These are phyloP conservation scores for Colletotrichum scovillei DNA, from an alignment of 2,329 filamentous ascomycete genomes.

Conservation along the genomic window DNA sequence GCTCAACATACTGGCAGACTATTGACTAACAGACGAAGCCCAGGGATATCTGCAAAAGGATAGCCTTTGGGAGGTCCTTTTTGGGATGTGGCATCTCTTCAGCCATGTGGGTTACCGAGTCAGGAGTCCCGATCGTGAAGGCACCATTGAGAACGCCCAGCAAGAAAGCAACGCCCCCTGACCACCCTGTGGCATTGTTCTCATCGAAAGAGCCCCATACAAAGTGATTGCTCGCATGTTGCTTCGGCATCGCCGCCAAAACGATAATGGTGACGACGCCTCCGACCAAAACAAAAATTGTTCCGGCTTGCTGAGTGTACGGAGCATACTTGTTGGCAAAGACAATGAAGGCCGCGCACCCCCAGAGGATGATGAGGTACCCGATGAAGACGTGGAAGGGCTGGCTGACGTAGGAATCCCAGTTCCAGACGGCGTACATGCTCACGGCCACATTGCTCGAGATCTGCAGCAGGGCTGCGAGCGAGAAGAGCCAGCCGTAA, in stretches of 20 bases:
- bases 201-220: conserved; percentile 63
- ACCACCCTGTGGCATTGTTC: conserved; percentile 64
- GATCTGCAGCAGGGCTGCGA: conserved; percentile 69
- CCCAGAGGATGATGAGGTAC: conserved; percentile 67
- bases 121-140: conserved; percentile 74
- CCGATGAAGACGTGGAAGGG: conserved; percentile 71
- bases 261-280: conserved; percentile 66
- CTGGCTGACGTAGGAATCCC: conserved; percentile 58
- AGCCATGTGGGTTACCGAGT: conserved; percentile 71
- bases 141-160: conserved; percentile 75
- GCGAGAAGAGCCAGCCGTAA: conserved; percentile 71
- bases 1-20: conserved; percentile 50
- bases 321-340: conserved; percentile 68
- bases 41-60: conserved; percentile 60
- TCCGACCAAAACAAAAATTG: conserved; percentile 66
- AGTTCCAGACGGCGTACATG: conserved; percentile 70
- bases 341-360: conserved; percentile 62
- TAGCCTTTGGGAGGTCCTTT: conserved; percentile 61
- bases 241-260: conserved; percentile 62
- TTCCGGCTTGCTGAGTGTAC: conserved; percentile 61
- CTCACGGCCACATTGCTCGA: conserved; percentile 69
- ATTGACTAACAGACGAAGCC: conserved; percentile 54
- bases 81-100: conserved; percentile 66
- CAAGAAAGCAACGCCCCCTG: conserved; percentile 71
- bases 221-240: conserved; percentile 61